phyloP scores from a whole-genome alignment of 2,329 filamentous ascomycete species.

The Claviceps lovelessii region DNA sequence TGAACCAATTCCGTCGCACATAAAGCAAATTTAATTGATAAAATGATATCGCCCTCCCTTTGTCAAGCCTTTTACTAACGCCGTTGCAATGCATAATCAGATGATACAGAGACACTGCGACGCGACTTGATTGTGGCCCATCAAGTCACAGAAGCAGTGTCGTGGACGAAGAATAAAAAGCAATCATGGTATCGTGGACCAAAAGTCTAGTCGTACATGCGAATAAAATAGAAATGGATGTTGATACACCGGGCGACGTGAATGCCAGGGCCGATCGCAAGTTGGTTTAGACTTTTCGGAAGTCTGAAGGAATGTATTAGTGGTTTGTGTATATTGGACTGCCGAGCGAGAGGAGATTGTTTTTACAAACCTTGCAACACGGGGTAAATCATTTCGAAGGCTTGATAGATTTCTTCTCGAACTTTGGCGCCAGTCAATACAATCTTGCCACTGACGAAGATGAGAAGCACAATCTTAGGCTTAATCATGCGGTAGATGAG shows the following conservation, averaged over 20 bases:
- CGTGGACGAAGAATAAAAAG: conserved; percentile 17
- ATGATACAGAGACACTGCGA: conserved; percentile 22
- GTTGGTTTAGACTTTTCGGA: conserved; percentile 38
- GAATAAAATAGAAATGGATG: conserved; percentile 11
- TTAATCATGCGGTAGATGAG: conserved; percentile 99
- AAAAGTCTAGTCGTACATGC: conserved; percentile 27
- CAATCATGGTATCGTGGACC: conserved; percentile 35
- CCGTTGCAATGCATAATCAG: conserved; percentile 41
- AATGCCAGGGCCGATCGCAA: conserved; percentile 4
- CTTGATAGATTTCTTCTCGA: conserved; percentile 93
- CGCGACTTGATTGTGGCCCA: conserved; percentile 12
- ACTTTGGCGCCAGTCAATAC: conserved; percentile 96
- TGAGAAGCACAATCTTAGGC: conserved; percentile 94
- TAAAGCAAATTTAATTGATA: conserved; percentile 4
- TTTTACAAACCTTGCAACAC: conserved; percentile 62
- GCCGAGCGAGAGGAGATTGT: not conserved
- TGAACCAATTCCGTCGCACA: conserved; percentile 17
- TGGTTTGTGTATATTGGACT: not conserved
- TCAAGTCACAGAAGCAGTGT: conserved; percentile 6
- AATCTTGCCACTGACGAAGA: conserved; percentile 97
- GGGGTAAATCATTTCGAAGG: conserved; percentile 94
- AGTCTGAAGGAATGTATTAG: conserved; percentile 25
- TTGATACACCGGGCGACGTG: conserved; percentile 7
- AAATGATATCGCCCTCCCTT: conserved; percentile 16
- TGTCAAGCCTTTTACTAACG: conserved; percentile 30